Evolutionary conservation across 306 rosid species (phyloP).

Genomic region (Rosa rugosa): DNA sequence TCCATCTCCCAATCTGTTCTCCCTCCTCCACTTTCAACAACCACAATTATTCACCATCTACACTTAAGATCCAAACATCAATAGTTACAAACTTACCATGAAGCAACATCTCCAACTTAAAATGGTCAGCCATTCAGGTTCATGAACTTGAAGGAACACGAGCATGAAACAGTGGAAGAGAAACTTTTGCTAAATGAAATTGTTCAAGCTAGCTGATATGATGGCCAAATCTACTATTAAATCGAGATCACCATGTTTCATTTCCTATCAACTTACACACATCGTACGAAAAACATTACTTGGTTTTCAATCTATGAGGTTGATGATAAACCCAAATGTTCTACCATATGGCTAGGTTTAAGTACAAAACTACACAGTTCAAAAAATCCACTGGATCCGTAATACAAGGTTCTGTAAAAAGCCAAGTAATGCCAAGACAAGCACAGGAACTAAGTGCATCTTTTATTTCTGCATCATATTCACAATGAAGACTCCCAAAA

Average conservation of each 20-base stretch:
- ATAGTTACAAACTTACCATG: no score
- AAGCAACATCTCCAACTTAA: no score
- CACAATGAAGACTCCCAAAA: no score
- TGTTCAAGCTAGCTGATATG: background rate
- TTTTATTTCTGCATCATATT: background rate
- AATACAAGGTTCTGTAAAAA: background rate
- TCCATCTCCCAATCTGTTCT: no score
- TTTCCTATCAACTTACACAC: background rate
- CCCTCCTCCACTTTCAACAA: no score
- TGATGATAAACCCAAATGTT: background rate
- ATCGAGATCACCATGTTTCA: background rate
- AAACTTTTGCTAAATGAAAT: no score
- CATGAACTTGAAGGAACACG: no score
- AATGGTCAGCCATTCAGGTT: no score
- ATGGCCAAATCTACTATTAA: background rate
- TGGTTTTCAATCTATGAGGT: no score
- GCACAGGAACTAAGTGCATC: background rate
- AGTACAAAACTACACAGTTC: background rate
- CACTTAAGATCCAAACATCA: no score
- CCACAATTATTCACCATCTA: no score
- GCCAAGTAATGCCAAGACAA: background rate
- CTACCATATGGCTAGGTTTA: background rate
- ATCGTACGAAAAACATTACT: background rate
- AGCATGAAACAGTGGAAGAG: no score
- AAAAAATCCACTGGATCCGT: background rate